Conservation (phyloP, 2,329 filamentous ascomycete genomes). For the Waltergamsia citrina region DNA sequence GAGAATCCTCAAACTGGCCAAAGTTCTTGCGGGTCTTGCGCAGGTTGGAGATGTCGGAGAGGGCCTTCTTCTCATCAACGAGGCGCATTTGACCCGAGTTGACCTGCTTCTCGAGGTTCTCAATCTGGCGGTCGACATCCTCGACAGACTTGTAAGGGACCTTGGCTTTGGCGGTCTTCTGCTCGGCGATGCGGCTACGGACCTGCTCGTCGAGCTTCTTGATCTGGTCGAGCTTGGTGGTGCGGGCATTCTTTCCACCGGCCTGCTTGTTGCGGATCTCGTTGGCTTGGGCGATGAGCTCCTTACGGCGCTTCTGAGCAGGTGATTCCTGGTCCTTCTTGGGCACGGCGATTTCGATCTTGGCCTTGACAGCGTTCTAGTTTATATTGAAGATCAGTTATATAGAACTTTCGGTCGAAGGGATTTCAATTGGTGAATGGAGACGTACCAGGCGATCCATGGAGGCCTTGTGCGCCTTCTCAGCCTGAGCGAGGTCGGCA, state of each 20-base stretch:
- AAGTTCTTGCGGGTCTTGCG: conserved; percentile 91
- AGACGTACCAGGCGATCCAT: conserved; percentile 48
- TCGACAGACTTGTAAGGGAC: conserved; percentile 79
- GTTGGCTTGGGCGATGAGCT: conserved; percentile 73
- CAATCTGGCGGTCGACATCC: conserved; percentile 79
- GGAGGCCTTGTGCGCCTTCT: conserved; percentile 75
- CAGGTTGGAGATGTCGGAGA: conserved; percentile 72
- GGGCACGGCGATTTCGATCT: conserved; percentile 75
- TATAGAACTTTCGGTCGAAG: too few species aligned
- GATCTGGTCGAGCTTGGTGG: conserved; percentile 76
- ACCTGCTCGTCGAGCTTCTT: conserved; percentile 86
- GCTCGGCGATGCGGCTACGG: conserved; percentile 74
- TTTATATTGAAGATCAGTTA: too few species aligned
- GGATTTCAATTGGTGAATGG: conserved; percentile 1
- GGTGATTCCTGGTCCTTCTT: conserved; percentile 74
- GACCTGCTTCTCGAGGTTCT: conserved; percentile 72
- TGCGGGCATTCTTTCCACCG: conserved; percentile 74
- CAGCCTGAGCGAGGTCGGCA: conserved; percentile 64
- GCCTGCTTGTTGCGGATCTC: conserved; percentile 83
- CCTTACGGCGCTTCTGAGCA: conserved; percentile 70
- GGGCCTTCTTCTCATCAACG: conserved; percentile 93
- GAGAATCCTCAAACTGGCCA: conserved; percentile 68
- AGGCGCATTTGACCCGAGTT: conserved; percentile 87
- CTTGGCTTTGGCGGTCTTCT: conserved; percentile 75
- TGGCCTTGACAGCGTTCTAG: conserved; percentile 81